Evolutionary conservation across 176 grass and related monocot genomes (phyloP), one percentile per base, ranked within the genome.

Genomic region (Musa itinerans): DNA sequence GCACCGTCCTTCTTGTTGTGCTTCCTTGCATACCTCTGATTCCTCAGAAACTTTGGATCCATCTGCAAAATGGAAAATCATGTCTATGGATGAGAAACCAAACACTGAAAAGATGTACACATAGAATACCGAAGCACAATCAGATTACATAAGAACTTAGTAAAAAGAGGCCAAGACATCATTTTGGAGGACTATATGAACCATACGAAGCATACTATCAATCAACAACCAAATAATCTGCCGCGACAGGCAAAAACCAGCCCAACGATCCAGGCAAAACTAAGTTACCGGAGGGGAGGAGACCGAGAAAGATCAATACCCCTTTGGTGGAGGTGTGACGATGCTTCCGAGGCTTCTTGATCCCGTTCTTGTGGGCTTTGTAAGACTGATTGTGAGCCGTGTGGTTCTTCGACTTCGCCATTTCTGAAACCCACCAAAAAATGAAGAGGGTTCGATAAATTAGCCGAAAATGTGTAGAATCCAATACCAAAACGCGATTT

Each of bases 341-440:
- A 21, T 71, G 68, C 43, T n/a, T 71, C 34, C 68, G 68, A 5
- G 68, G 68, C 53, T 74, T 74, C 72, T 74, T 74, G 52, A 74
- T 74, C 53, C 72, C 72, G 23, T 74, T 74, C 53, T 29, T 74
- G 72, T 74, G 72, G 8, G 72, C 72, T 11, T 74, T 74, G 72
- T 74, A 56, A 2, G 72, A 74, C 53, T 74, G 72, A 53, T 74
- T 74, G 20, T 74, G 72, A 51, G 72, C 72, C 22, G 72, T 74
- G 24, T 74, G 72, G 72, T 74, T 74, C 53, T 74, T 74, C 52
- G 72, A 74, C 22, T 74, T 74, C 72, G 72, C 72, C 72, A 74
- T 74, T 54, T 12, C 52, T 29, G 53, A 34, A 74, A 57, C 53
- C 23, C 6, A 17, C 1, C 3, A 19, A 55, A n/a, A n/a, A 25